phyloP scores from a whole-genome alignment of 1,284 basidiomycete species.

The Boletus sp. region DNA sequence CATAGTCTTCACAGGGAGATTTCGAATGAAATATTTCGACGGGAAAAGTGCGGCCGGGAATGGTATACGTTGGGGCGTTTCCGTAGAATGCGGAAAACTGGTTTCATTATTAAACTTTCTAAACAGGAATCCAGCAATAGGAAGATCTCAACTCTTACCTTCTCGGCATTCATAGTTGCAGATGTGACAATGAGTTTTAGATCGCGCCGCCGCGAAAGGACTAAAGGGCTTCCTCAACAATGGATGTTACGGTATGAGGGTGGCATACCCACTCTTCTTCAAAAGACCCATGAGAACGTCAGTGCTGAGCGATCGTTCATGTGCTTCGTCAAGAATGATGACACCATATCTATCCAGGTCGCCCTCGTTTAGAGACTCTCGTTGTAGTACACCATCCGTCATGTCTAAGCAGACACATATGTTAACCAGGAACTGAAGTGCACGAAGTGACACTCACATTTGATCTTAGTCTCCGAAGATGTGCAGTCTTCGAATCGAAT shows the following conservation, averaged over 20 bases:
- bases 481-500: slow-evolving; percentile 99
- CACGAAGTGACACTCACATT: slow-evolving; percentile 57
- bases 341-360: slow-evolving; percentile 94
- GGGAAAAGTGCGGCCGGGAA: slow-evolving; percentile 97
- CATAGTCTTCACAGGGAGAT: slow-evolving; percentile 98
- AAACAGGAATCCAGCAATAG: neutral
- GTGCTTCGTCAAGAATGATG: slow-evolving; percentile 96
- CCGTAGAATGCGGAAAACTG: slow-evolving; percentile 95
- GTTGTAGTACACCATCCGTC: slow-evolving; percentile 95
- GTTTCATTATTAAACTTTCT: slow-evolving; percentile 3
- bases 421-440: slow-evolving; percentile 6
- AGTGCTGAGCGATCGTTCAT: slow-evolving; percentile 93
- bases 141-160: slow-evolving; percentile 46
- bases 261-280: slow-evolving; percentile 69
- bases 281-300: slow-evolving; percentile 97
- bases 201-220: slow-evolving; percentile 86
- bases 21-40: slow-evolving; percentile 96
- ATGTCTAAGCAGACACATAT: no score
- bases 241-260: neutral
- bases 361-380: slow-evolving; percentile 94
- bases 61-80: slow-evolving; percentile 92
- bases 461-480: slow-evolving; percentile 87
- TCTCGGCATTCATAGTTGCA: slow-evolving; percentile 98
- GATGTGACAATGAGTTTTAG: slow-evolving; percentile 97
- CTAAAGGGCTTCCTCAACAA: slow-evolving; percentile 40